A percentile compares a stretch with the other conserved stretches of the same genome.
phyloP scores from a whole-genome alignment of 2,329 filamentous ascomycete species.

The Fusarium foetens region DNA sequence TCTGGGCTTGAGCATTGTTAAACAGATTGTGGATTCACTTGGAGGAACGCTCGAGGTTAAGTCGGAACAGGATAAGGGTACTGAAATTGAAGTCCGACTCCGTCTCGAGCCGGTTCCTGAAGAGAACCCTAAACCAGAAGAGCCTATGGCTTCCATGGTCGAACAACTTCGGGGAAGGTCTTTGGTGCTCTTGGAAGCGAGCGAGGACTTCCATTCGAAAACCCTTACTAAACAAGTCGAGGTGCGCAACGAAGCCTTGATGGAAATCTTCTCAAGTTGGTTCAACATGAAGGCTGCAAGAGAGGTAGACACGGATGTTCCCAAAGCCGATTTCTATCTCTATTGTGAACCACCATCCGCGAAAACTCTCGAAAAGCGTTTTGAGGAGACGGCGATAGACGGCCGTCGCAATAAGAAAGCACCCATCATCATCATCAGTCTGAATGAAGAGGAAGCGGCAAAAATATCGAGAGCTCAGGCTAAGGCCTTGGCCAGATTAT shows the following conservation, averaged over 20 bases:
- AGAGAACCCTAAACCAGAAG: constrained; percentile 6
- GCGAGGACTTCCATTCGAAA: background rate
- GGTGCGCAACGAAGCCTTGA: constrained; percentile 45
- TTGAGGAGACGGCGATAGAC: constrained; percentile 7
- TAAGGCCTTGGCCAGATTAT: constrained; percentile 34
- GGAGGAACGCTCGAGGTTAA: constrained; percentile 68
- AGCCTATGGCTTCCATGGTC: constrained; percentile 15
- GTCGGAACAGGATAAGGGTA: constrained; percentile 64
- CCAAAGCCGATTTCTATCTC: constrained; percentile 40
- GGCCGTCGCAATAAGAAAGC: background rate
- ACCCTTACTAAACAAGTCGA: constrained; percentile 20
- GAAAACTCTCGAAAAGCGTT: constrained; percentile 23
- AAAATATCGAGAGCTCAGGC: constrained; percentile 39
- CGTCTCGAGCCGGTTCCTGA: constrained; percentile 47
- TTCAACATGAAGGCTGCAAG: constrained; percentile 47
- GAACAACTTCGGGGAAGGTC: constrained; percentile 27
- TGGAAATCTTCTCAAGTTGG: constrained; percentile 48
- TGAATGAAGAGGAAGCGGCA: constrained; percentile 46
- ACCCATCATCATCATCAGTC: constrained; percentile 46
- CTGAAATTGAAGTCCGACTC: constrained; percentile 62
- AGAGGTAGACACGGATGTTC: constrained; percentile 1
- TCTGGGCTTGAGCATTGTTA: constrained; percentile 71
- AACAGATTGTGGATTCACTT: constrained; percentile 67
- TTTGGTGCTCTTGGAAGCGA: constrained; percentile 36
- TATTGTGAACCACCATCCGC: constrained; percentile 44